Evolutionary conservation across 148 eudicot species (phyloP).

Genomic region (Mesembryanthemum crystallinum): DNA sequence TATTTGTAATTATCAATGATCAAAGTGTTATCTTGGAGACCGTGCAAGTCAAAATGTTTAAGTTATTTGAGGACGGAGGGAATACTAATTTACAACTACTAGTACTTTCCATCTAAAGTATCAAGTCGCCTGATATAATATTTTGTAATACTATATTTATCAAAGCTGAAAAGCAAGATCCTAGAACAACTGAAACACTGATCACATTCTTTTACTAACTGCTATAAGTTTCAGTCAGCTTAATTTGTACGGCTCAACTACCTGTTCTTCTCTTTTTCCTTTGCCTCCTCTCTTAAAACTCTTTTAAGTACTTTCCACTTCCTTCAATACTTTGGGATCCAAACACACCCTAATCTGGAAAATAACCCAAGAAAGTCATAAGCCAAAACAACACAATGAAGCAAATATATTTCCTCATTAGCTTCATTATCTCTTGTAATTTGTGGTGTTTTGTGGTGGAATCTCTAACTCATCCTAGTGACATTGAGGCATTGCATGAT

Average conservation of each 20-base stretch:
- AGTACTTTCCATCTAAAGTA: too few species aligned
- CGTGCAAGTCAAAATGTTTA: too few species aligned
- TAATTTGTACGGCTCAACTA: constrained; percentile 32
- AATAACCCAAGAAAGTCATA: background rate
- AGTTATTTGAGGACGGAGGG: too few species aligned
- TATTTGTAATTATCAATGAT: too few species aligned
- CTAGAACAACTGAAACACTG: constrained; percentile 24
- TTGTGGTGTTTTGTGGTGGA: constrained; percentile 1
- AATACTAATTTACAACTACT: too few species aligned
- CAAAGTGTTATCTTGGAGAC: too few species aligned
- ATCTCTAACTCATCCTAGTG: constrained; percentile 28
- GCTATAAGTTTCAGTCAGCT: constrained; percentile 15
- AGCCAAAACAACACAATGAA: constrained; percentile 12
- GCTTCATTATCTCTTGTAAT: background rate
- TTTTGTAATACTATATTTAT: background rate
- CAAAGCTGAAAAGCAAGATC: constrained; percentile 20
- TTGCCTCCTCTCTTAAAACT: background rate
- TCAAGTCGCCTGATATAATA: too few species aligned
- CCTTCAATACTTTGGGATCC: constrained; percentile 13
- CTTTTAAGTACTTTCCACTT: constrained; percentile 13
- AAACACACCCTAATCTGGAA: constrained; percentile 5
- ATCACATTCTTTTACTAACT: background rate
- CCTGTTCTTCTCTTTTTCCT: constrained; percentile 15
- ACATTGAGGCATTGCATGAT: constrained; percentile 20
- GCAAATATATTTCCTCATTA: constrained; percentile 4